These are phyloP conservation scores for Xylaria longipes DNA, from an alignment of 495 filamentous ascomycete species.

Conservation along the genomic window DNA sequence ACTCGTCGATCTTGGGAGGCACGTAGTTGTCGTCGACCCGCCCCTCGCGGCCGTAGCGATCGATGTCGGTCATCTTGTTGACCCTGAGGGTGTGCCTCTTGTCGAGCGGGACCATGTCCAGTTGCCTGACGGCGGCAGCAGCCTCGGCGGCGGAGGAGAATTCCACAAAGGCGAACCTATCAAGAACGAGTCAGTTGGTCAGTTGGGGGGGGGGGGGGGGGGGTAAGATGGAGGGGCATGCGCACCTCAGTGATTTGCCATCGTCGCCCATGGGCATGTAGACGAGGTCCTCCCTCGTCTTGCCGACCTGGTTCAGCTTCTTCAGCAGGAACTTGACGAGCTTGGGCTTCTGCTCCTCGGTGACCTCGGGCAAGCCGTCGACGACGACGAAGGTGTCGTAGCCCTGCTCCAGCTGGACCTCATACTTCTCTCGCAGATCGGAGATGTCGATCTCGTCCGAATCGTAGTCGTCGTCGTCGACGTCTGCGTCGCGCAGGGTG, in stretches of 20 bases:
- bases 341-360: constrained; percentile 83
- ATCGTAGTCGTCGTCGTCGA: constrained; percentile 87
- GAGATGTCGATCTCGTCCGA: constrained; percentile 94
- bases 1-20: constrained; percentile 76
- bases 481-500: constrained; percentile 67
- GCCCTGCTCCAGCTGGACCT: constrained; percentile 94
- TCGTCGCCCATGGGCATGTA: constrained; percentile 91
- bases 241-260: constrained; percentile 82
- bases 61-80: constrained; percentile 98
- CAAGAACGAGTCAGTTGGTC: constrained; percentile 24
- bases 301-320: constrained; percentile 84
- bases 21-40: constrained; percentile 89
- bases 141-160: constrained; percentile 93
- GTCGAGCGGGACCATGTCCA: constrained; percentile 85
- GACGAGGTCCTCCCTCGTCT: constrained; percentile 82
- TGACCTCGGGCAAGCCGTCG: constrained; percentile 88
- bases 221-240: not conserved
- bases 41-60: constrained; percentile 93
- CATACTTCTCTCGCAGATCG: constrained; percentile 88
- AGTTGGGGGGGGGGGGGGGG: not conserved
- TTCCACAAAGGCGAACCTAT: constrained; percentile 92
- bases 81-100: constrained; percentile 93
- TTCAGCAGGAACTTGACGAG: constrained; percentile 92
- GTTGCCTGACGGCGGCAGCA: constrained; percentile 80
- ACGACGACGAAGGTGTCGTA: constrained; percentile 94